A percentile compares a stretch with the other conserved stretches of the same genome.
Conservation (phyloP, 176 grass and related monocot genomes). For the Carex kokanica region DNA sequence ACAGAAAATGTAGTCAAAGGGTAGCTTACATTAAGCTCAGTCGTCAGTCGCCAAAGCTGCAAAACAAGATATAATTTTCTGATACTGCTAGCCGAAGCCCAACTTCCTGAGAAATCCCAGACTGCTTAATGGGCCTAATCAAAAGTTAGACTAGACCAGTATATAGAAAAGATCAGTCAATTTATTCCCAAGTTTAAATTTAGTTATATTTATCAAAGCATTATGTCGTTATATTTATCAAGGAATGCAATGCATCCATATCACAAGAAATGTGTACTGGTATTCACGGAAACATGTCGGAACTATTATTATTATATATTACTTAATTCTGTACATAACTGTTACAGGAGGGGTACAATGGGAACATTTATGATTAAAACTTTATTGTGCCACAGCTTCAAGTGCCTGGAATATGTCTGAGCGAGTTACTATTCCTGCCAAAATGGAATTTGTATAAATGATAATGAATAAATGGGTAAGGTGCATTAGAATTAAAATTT, state of each 20-base stretch:
- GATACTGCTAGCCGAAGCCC: not conserved
- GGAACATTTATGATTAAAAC: not conserved
- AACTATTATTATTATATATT: not conserved
- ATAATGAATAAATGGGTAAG: not conserved
- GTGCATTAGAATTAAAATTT: not conserved
- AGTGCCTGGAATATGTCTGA: conserved; percentile 13
- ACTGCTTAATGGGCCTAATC: not conserved
- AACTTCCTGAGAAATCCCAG: not conserved
- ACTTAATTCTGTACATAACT: not conserved
- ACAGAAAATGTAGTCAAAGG: not conserved
- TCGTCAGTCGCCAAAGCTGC: not conserved
- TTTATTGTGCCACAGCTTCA: conserved; percentile 1
- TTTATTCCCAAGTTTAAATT: too few species aligned
- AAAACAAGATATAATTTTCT: not conserved
- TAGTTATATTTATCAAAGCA: not conserved
- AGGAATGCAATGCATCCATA: not conserved
- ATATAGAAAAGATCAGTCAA: not conserved
- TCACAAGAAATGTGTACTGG: not conserved
- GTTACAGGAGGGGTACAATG: not conserved
- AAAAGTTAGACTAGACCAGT: not conserved
- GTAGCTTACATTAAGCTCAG: not conserved
- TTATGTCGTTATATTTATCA: not conserved
- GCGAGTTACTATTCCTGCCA: conserved; percentile 23
- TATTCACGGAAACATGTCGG: not conserved
- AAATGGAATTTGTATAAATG: not conserved